Conservation (phyloP, 345 rosid species). For the Boechera retrofracta region DNA sequence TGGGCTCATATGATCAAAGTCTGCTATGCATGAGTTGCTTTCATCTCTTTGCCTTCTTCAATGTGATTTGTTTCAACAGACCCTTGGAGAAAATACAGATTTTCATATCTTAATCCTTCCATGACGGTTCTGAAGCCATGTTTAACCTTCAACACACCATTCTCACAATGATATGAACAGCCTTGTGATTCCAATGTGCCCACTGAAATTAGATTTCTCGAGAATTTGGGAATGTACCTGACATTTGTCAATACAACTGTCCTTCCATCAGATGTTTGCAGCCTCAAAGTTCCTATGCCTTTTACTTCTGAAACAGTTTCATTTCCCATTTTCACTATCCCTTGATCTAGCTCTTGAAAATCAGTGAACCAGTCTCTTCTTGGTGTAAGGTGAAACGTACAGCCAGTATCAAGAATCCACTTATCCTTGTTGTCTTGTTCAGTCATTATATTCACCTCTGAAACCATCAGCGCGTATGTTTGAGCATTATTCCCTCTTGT, state of each 20-base stretch:
- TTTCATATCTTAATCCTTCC: neutral
- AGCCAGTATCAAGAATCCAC: neutral
- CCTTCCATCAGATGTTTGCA: neutral
- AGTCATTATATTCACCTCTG: neutral
- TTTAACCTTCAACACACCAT: neutral
- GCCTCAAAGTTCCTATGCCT: neutral
- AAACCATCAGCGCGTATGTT: neutral
- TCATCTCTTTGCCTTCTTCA: slow-evolving; percentile 1
- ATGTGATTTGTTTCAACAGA: neutral
- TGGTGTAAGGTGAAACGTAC: neutral
- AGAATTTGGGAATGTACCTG: too few relatives aligned
- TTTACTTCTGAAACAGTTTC: neutral
- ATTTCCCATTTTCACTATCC: neutral
- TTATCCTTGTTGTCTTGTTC: neutral
- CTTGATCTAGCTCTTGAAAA: neutral
- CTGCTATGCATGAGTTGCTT: neutral
- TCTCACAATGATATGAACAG: neutral
- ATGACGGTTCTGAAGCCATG: neutral
- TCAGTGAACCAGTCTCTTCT: neutral
- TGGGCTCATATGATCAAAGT: too few relatives aligned
- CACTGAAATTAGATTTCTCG: too few relatives aligned
- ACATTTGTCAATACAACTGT: too few relatives aligned
- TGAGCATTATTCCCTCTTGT: neutral
- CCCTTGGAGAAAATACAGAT: neutral
- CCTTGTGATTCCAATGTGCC: neutral